Evolutionary conservation across 164 flowering plant species (phyloP), one percentile per base, ranked within the genome.

Genomic region (Magnolia sinica): DNA sequence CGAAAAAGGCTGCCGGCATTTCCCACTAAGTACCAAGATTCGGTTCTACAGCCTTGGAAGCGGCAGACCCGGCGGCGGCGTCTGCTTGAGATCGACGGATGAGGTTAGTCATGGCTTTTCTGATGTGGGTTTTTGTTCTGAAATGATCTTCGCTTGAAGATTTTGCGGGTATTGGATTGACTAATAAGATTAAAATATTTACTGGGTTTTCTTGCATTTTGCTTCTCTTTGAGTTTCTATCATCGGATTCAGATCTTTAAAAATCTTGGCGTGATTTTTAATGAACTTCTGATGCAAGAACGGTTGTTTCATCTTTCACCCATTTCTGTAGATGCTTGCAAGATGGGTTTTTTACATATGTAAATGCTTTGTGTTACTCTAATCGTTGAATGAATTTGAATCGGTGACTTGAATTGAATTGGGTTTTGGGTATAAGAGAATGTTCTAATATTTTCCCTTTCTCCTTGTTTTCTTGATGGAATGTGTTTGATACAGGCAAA

Each of bases 41-140:
- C 89, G 65, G 86, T 85, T 78, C 74, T 85, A 68, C 87, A 83
- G 74, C 79, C 89, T 37, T 85, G 83, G 86, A 84, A 74, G 72
- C 70, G 87, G 31, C 76, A 52, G 22, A 73, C 76, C 69, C 79
- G 85, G 7, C 45, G 7, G 14, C 70, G 72, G 14, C 50, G 69
- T 64, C 72, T 79, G 19, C 52, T 72, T 10, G 73, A 29, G 16
- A 70, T 68, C 49, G 68, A 68, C 22, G 75, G 74, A 55, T 61
- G 22, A 76, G 73, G 61, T 79, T 70, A 76, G 74, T 66, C n/a
- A 72, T 61, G 75, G 50, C 4, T 49, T 72, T 51, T 68, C 58
- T 77, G 29, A 73, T 76, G 72, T 78, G 80, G 78, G 82, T 75
- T 69, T 80, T 76, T 64, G 8, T 71, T 75, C 73, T 74, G 14